phyloP scores from a whole-genome alignment of 1,284 basidiomycete genomes.

The Tilletia caries region DNA sequence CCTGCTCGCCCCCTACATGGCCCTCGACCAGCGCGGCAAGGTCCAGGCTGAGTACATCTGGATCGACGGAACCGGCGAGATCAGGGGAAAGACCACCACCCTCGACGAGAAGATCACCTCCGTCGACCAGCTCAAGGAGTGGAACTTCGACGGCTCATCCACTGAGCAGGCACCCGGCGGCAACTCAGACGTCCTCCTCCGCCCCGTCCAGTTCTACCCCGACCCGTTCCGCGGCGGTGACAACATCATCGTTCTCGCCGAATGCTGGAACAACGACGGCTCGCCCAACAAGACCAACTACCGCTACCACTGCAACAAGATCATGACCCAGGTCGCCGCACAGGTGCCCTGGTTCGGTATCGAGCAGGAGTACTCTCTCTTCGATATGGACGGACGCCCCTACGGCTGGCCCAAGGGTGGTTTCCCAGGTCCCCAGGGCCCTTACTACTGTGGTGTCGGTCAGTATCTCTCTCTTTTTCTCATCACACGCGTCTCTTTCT shows the following conservation, averaged over 20 bases:
- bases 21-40: slow-evolving; percentile 44
- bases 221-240: slow-evolving; percentile 98
- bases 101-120: slow-evolving; percentile 73
- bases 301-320: slow-evolving; percentile 54
- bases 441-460: slow-evolving; percentile 98
- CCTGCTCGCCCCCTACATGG: slow-evolving; percentile 41
- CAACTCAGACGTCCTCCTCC: slow-evolving; percentile 97
- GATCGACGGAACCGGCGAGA: slow-evolving; percentile 58
- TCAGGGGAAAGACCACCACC: slow-evolving; percentile 59
- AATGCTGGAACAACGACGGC: slow-evolving; percentile 98
- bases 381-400: slow-evolving; percentile 85
- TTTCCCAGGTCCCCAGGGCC: slow-evolving; percentile 98
- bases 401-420: slow-evolving; percentile 86
- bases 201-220: slow-evolving; percentile 94
- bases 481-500: not conserved
- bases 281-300: slow-evolving; percentile 97
- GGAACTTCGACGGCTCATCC: slow-evolving; percentile 88
- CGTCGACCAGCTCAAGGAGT: slow-evolving; percentile 72
- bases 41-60: slow-evolving; percentile 53
- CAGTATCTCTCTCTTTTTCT: not conserved
- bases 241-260: slow-evolving; percentile 61
- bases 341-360: slow-evolving; percentile 89
- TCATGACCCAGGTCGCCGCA: slow-evolving; percentile 46
- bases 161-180: slow-evolving; percentile 68
- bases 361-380: slow-evolving; percentile 98